These are phyloP conservation scores for Monilinia aucupariae DNA, from an alignment of 2,329 filamentous ascomycete genomes.

Conservation along the genomic window DNA sequence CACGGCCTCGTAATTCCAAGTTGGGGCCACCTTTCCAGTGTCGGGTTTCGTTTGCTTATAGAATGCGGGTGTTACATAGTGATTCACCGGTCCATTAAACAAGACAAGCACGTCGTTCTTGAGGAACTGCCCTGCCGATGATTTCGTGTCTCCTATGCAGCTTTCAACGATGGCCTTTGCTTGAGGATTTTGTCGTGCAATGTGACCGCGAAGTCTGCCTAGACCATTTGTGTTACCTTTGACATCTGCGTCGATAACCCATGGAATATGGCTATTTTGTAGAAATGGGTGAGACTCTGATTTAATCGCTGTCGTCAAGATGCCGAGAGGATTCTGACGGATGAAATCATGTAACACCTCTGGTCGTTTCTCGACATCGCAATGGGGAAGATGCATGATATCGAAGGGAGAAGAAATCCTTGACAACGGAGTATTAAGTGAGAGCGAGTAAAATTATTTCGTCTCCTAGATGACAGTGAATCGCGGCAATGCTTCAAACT, in stretches of 20 bases:
- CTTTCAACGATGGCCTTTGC: conserved; percentile 54
- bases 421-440: not conserved
- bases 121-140: conserved; percentile 30
- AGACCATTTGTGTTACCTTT: conserved; percentile 9
- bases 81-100: conserved; percentile 53
- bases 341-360: conserved; percentile 49
- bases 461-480: not conserved
- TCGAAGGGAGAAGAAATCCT: no score
- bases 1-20: conserved; percentile 64
- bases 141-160: conserved; percentile 22
- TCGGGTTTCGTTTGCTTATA: conserved; percentile 60
- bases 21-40: conserved; percentile 62
- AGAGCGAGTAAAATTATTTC: not conserved
- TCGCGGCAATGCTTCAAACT: not conserved
- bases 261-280: conserved; percentile 5
- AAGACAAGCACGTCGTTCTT: conserved; percentile 55
- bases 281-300: conserved; percentile 5
- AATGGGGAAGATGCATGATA: not conserved
- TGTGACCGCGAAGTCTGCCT: conserved; percentile 50
- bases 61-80: conserved; percentile 65
- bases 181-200: conserved; percentile 60
- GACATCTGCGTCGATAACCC: not conserved
- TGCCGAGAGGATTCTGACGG: conserved; percentile 53
- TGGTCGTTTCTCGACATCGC: conserved; percentile 6
- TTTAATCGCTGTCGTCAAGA: conserved; percentile 56